Evolutionary conservation across 2,329 filamentous ascomycete genomes (phyloP).

Genomic region (Talaromyces rugulosus): DNA sequence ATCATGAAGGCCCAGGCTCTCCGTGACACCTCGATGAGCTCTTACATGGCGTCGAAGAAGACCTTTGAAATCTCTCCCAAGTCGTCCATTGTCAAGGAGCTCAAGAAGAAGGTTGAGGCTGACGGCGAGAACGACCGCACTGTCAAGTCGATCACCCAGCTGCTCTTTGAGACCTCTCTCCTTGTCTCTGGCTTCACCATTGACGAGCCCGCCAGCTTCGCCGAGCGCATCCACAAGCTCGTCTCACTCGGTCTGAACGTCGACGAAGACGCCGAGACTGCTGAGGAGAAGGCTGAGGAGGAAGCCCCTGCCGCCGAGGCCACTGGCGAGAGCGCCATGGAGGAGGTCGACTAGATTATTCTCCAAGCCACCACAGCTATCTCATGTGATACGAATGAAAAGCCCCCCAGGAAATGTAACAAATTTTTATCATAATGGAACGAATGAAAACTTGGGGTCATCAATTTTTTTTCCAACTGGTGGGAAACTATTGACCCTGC

Average conservation of each 20-base stretch:
- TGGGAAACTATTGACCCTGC: conserved; percentile 7
- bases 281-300: conserved; percentile 52
- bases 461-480: conserved; percentile 2
- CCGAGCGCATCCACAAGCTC: conserved; percentile 99
- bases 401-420: conserved; percentile 8
- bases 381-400: conserved; percentile 12
- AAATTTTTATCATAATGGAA: conserved; percentile 10
- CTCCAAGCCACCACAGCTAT: background rate
- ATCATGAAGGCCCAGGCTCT: conserved; percentile 99
- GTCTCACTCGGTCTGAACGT: conserved; percentile 97
- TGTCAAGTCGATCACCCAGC: conserved; percentile 97
- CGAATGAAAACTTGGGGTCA: conserved; percentile 11
- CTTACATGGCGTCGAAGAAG: conserved; percentile 99
- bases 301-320: conserved; percentile 59
- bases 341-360: conserved; percentile 88
- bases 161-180: conserved; percentile 97
- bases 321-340: conserved; percentile 90
- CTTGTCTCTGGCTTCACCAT: conserved; percentile 99
- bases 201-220: conserved; percentile 95
- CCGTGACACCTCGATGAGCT: conserved; percentile 98
- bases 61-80: conserved; percentile 99
- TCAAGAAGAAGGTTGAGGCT: conserved; percentile 97
- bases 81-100: conserved; percentile 95
- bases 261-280: conserved; percentile 79
- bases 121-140: conserved; percentile 98